Evolutionary conservation across 1,284 basidiomycete species (phyloP), one percentile per base, ranked within the genome.

Genomic region (Pseudozyma pruni): DNA sequence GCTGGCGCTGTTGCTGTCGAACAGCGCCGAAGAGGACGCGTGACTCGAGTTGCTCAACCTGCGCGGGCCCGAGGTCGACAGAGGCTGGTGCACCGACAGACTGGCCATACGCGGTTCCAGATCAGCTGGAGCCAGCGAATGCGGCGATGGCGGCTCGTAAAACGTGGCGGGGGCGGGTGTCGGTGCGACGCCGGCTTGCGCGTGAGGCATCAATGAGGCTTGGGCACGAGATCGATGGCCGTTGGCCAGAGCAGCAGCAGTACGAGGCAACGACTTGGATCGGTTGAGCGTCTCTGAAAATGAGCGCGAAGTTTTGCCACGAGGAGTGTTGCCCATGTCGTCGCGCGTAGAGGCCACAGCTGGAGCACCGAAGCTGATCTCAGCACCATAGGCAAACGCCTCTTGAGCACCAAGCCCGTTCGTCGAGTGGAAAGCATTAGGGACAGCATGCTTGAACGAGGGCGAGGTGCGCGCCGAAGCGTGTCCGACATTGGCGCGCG

Each of bases 251-350:
- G 48, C 52, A 23, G 39, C 52, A 29, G 53, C 50, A n/a, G n/a
- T n/a, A 10, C 74, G 47, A 19, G 72, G 74, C 23, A 78, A 32
- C 29, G 72, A 74, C 42, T 72, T 74, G 40, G 74, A 76, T 16
- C 76, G 59, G 27, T 75, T 76, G 7, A 74, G 49, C 38, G 74
- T 68, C 37, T 78, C 76, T 5, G 63, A 71, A 23, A 74, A 71
- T 10, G 72, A 74, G 8, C 72, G 51, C 17, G 72, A 72, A 23
- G 74, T 61, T 43, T 72, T 72, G 44, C 59, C 39, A 3, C 69
- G 40, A 31, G 68, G 62, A 7, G 60, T 60, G 25, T 48, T 61
- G 16, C 56, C 64, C 31, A 60, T 14, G 29, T 68, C 60, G 43
- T 68, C 64, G n/a, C 60, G 49, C n/a, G 59, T 68, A 19, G 51